Evolutionary conservation across 2,329 filamentous ascomycete genomes (phyloP), one percentile per base, ranked within the genome.

Genomic region (Seiridium cupressi): DNA sequence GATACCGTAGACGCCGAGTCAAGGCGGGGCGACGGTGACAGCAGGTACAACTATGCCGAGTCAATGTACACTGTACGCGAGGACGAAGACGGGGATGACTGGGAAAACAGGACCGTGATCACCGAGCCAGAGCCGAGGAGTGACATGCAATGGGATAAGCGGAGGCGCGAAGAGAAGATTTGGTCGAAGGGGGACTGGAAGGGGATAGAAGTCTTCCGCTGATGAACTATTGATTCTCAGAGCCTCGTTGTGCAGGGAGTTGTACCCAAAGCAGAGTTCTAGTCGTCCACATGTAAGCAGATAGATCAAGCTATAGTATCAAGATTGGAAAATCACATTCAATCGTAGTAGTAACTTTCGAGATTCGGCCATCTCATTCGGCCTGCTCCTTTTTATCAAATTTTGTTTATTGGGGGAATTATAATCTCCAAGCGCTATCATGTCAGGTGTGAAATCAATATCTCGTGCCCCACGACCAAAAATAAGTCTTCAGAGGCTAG

Each of bases 181-280:
- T 53, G 49, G 49, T 53, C 49, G 9, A 53, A 53, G 34, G 49
- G 49, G 2, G 49, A 53, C 35, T 53, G 49, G 49, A 53, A 53
- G 49, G 49, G 49, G 1, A 3, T 53, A 8, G 49, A 53, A 7
- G 49, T 53, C 4, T 53, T 53, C n/a, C 32, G 49, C 4, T 53
- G 13, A 53, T 53, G 7, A 8, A 7, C 7, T 42, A 42, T 42
- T 42, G 38, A 42, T 13, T 42, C 13, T 42, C 38, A 42, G 38
- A 13, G 38, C 38, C 7, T 2, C 18, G 13, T 13, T 42, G 13
- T 42, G 7, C 38, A 42, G 38, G 7, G 18, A 26, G 18, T 42
- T 42, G 7, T 13, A 42, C 38, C 13, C 38, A 42, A 42, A 42
- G 38, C 7, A 13, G 13, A 42, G 38, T 8, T 1, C 18, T 26